A percentile compares a stretch with the other conserved stretches of the same genome.
Evolutionary conservation across 202 grass and related monocot species (phyloP).

Genomic region (Zizania palustris): DNA sequence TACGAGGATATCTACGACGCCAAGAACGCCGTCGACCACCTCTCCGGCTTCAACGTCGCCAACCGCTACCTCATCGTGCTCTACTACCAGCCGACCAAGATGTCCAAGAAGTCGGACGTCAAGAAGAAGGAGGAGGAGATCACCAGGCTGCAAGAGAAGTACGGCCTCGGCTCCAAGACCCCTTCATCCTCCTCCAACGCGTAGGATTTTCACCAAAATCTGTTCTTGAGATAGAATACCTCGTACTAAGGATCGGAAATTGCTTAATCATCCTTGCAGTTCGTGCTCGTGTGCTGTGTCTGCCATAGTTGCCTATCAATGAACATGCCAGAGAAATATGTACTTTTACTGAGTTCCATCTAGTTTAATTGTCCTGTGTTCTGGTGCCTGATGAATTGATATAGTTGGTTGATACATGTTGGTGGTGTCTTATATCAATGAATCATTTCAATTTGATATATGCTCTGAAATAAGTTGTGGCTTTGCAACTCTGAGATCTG

Average conservation of each 20-base stretch:
- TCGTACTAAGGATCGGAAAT: neutral
- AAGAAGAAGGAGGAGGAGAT: slow-evolving; percentile 99
- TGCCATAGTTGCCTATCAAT: neutral
- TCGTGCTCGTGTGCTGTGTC: neutral
- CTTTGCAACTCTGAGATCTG: neutral
- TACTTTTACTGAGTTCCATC: neutral
- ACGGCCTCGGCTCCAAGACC: slow-evolving; percentile 69
- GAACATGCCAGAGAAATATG: neutral
- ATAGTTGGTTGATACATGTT: neutral
- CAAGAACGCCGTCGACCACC: slow-evolving; percentile 99
- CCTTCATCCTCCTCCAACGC: slow-evolving; percentile 1
- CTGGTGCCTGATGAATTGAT: neutral
- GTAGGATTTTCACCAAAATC: neutral
- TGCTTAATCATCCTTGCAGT: neutral
- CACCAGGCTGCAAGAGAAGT: slow-evolving; percentile 86
- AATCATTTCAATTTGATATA: neutral
- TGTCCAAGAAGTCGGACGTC: slow-evolving; percentile 85
- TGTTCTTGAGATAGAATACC: neutral
- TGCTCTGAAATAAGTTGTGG: neutral
- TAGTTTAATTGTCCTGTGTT: neutral
- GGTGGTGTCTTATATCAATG: neutral
- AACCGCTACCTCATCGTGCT: slow-evolving; percentile 99
- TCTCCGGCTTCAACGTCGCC: slow-evolving; percentile 99
- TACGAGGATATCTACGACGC: slow-evolving; percentile 99
- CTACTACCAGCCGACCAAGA: slow-evolving; percentile 96